Percentiles rank a stretch among this genome's conserved stretches.
Evolutionary conservation across 306 rosid genomes (phyloP).

Genomic region (Adenanthera pavonina): DNA sequence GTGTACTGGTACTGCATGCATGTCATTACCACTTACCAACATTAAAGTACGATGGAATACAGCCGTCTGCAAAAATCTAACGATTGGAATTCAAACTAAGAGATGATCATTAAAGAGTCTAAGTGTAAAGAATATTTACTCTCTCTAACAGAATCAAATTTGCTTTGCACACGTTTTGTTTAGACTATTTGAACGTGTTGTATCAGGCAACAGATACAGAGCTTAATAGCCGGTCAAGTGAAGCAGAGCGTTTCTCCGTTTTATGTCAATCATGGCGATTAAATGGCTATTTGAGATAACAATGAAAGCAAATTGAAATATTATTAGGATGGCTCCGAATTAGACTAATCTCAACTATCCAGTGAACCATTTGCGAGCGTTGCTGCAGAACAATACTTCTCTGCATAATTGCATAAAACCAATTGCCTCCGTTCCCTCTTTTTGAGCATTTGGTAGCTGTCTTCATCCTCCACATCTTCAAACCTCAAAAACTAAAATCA

Average conservation of each 20-base stretch:
- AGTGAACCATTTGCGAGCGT: conserved; percentile 72
- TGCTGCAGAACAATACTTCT: conserved; percentile 53
- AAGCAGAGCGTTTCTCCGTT: not conserved
- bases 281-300: not conserved
- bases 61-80: not conserved
- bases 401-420: conserved; percentile 44
- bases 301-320: not conserved
- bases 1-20: conserved; percentile 22
- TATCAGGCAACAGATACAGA: conserved; percentile 10
- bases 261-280: not conserved
- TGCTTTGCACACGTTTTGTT: not conserved
- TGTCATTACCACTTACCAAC: not conserved
- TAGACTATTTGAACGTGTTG: conserved; percentile 29
- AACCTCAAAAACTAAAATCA: conserved; percentile 56
- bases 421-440: conserved; percentile 54
- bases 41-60: not conserved
- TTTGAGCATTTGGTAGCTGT: conserved; percentile 59
- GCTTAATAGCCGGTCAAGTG: conserved; percentile 4
- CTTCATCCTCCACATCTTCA: conserved; percentile 60
- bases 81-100: conserved; percentile 30
- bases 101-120: not conserved
- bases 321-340: not conserved
- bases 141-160: conserved; percentile 36
- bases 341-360: conserved; percentile 78
- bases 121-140: conserved; percentile 13